Evolutionary conservation across 768 basidiomycete species (phyloP).

Genomic region (Xanthoconium purpureum): DNA sequence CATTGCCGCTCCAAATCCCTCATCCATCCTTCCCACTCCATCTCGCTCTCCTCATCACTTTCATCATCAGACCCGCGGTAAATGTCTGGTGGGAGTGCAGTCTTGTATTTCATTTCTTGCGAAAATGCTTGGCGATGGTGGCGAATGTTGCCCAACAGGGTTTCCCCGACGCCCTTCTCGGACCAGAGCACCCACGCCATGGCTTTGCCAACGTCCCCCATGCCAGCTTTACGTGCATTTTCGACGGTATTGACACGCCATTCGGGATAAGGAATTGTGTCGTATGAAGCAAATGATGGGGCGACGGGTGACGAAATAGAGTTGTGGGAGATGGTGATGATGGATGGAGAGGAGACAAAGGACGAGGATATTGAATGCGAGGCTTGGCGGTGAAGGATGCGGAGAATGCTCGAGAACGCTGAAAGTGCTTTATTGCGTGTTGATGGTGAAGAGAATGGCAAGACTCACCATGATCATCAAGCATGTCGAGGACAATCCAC

Average conservation of each 20-base stretch:
- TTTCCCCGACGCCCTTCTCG: slow-evolving; percentile 22
- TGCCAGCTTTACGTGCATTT: slow-evolving; percentile 53
- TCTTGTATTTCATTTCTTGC: slow-evolving; percentile 24
- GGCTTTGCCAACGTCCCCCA: slow-evolving; percentile 55
- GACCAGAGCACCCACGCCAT: slow-evolving; percentile 46
- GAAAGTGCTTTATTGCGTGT: background rate
- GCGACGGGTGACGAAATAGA: background rate
- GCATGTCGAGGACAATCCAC: slow-evolving; percentile 53
- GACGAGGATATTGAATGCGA: slow-evolving; percentile 36
- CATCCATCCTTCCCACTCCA: slow-evolving; percentile 68
- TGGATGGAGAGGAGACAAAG: slow-evolving; percentile 41
- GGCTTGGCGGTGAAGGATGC: slow-evolving; percentile 48
- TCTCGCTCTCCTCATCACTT: slow-evolving; percentile 46
- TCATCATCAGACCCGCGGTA: slow-evolving; percentile 34
- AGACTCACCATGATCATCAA: slow-evolving; percentile 41
- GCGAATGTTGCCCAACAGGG: slow-evolving; percentile 20
- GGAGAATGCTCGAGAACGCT: slow-evolving; percentile 51
- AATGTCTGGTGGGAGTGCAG: background rate
- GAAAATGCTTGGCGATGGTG: slow-evolving; percentile 24
- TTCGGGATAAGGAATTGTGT: slow-evolving; percentile 58
- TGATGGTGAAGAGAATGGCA: background rate
- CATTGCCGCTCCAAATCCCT: slow-evolving; percentile 49
- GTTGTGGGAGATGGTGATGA: slow-evolving; percentile 57
- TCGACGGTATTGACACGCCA: slow-evolving; percentile 55
- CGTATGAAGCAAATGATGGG: slow-evolving; percentile 27